Base-by-base conservation (phyloP, 306 rosid genomes). In the Argentina anserina region DNA sequence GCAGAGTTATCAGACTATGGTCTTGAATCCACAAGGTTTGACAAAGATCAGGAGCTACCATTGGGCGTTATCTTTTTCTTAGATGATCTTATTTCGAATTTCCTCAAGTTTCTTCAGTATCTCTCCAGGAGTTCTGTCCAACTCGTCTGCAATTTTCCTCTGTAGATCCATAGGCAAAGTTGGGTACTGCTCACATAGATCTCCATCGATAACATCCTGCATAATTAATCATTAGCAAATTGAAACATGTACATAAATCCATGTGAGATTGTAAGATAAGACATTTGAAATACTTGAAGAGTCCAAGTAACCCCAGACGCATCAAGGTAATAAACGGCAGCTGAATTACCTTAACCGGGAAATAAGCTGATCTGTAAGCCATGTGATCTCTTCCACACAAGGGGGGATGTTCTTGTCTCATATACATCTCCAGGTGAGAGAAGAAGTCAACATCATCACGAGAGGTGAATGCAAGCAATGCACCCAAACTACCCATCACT, bases 391-490 rank as follows among this genome's bases (percentile, higher is more conserved):
- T 91, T 60, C 98, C 97, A 56, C 98, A 94, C 83, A 94, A 82
- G 70, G 98, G 98, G 0, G 97, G 97, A 82, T 94, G 84, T 61
- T 94, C 98, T 87, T 94, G 98, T 85, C 98, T 94, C 94, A 91
- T 5, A 77, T 94, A 93, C 98, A 94, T 94, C 90, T 94, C 98
- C 90, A 94, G 73, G 82, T 94, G 98, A 73, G 98, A 94, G 72
- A 94, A 94, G 92, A 94, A 94, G 78, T 94, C 98, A 67, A 94
- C 98, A 58, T 94, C 98, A 41, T 94, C 98, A 11, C 98, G 94
- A 58, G 98, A 94, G 37, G 98, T 91, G 81, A 94, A 94, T 31
- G 98, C 96, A 55, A 89, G 97, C 74, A 94, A 84, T 69, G 99
- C 97, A 41, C 97, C 99, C 71, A 94, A 73, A 75, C 99, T 94